Base-by-base conservation (phyloP, 2,329 filamentous ascomycete species). In the Geosmithia flava region DNA sequence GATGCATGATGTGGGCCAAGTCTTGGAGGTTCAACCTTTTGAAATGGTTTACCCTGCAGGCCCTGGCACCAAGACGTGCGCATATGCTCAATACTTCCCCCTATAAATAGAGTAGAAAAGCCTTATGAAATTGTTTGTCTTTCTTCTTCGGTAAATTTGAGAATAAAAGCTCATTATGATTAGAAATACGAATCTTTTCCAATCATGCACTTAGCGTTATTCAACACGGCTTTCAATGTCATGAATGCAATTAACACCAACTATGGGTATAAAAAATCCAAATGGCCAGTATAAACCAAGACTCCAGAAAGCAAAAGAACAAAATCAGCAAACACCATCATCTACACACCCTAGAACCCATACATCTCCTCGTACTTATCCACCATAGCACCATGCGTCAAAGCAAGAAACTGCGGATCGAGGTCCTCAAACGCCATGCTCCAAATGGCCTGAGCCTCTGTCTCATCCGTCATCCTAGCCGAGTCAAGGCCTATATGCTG, bases 371-470 rank as follows among this genome's bases (percentile, higher is more conserved):
- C 33, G 11, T 37, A 37, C 33, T 37, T 16, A 13, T 37, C 33
- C 11, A 37, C 33, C 33, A 37, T 37, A 11, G 33, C 15, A 16
- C 15, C 33, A 13, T 37, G 33, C 11, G 33, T 16, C 33, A 37
- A 16, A 11, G 33, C 33, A 11, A 37, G 33, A 5, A 37, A 3
- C 39, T 17, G 37, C 3, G 46, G 46, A n/a, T 47, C 41, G 16
- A 29, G 46, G 11, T 42, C 40, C 39, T 47, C 46, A 43, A n/a
- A 45, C 10, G 39, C 39, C 20, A 48, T 42, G 19, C 42, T 50
- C 42, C 41, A 44, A 29, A 47, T 46, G 13, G 47, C 49, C n/a
- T 40, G 42, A 3, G 49, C 47, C 40, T 50, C 47, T 2, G 43
- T 23, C 23, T 23, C 23, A 7, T 33, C 40, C 6, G 43, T 47